phyloP scores from a whole-genome alignment of 495 filamentous ascomycete species.

The Daldinia grandis region DNA sequence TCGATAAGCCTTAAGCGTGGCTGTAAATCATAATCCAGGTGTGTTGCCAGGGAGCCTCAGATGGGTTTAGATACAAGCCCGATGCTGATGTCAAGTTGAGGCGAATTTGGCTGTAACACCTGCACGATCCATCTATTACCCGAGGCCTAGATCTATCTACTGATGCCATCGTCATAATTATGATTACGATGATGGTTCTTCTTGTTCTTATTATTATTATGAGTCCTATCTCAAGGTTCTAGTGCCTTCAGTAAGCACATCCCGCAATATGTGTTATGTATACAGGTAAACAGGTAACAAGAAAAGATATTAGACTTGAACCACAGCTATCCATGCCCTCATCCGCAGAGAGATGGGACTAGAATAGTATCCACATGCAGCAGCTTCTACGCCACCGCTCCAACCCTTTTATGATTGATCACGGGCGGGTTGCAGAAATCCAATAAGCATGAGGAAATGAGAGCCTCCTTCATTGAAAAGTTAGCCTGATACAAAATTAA shows the following conservation, averaged over 20 bases:
- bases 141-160: conserved; percentile 27
- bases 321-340: not conserved
- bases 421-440: conserved; percentile 21
- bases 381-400: conserved; percentile 33
- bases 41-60: not conserved
- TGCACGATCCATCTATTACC: conserved; percentile 28
- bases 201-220: conserved; percentile 4
- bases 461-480: conserved; percentile 32
- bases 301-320: conserved; percentile 1
- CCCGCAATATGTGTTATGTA: not conserved
- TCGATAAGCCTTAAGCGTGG: not conserved
- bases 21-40: not conserved
- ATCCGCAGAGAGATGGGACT: conserved; percentile 1
- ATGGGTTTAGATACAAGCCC: conserved; percentile 16
- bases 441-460: conserved; percentile 24
- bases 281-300: not conserved
- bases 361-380: conserved; percentile 22
- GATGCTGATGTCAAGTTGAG: conserved; percentile 28
- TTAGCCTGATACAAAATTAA: conserved; percentile 30
- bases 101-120: conserved; percentile 38
- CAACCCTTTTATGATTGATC: conserved; percentile 24
- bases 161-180: conserved; percentile 35
- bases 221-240: not conserved
- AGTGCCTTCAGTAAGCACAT: not conserved
- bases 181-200: not conserved